phyloP scores from a whole-genome alignment of 1,284 basidiomycete genomes.

The Agaricales sp. region DNA sequence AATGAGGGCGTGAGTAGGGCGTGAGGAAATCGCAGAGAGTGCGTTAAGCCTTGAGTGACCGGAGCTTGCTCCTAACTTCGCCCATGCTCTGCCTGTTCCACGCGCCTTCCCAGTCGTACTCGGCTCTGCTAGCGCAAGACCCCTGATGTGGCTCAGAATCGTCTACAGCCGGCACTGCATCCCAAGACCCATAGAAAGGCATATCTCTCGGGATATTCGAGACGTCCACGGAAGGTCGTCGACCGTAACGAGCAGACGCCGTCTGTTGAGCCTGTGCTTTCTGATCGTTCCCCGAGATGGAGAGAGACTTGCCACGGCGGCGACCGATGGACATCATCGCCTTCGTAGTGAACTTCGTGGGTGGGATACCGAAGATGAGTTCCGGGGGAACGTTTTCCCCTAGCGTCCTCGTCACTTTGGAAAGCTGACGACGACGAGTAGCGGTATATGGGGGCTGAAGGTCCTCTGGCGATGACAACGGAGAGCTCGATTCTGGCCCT shows the following conservation, averaged over 20 bases:
- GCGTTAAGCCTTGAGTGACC: no score
- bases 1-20: no score
- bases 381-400: background rate
- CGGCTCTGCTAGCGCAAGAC: background rate
- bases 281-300: background rate
- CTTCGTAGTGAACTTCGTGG: background rate
- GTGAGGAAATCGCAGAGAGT: no score
- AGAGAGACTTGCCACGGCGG: background rate
- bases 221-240: background rate
- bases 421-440: background rate
- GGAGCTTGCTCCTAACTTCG: background rate
- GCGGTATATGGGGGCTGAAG: background rate
- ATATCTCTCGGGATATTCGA: background rate
- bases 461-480: background rate
- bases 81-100: background rate
- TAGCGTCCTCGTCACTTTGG: background rate
- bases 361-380: background rate
- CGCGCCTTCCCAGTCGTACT: background rate
- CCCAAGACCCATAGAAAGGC: background rate
- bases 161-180: background rate
- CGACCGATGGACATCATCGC: background rate
- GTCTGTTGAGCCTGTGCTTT: background rate
- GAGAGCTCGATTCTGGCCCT: background rate
- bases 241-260: background rate
- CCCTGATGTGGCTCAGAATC: background rate